A percentile compares a stretch with the other conserved stretches of the same genome.
phyloP scores from a whole-genome alignment of 169 alveolate species.

The Plasmodium fragile region DNA sequence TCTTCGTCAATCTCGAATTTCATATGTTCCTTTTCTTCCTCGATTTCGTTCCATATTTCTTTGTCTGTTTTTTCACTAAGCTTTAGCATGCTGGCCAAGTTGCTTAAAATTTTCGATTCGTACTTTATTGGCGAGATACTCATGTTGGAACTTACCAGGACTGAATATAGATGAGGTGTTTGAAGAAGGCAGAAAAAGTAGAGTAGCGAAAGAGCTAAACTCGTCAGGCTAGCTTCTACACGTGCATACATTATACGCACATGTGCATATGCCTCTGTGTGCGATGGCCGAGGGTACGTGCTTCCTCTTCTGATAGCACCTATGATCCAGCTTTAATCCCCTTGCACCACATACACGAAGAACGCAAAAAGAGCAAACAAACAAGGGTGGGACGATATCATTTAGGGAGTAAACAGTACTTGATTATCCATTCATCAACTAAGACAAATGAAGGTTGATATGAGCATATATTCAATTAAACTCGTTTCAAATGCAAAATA shows the following conservation, averaged over 20 bases:
- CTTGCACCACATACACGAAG: neutral
- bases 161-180: neutral
- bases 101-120: conserved; percentile 53
- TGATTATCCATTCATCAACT: neutral
- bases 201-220: neutral
- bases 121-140: conserved; percentile 49
- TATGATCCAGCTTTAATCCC: neutral
- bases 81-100: conserved; percentile 60
- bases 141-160: conserved; percentile 23
- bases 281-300: neutral
- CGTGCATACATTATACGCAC: neutral
- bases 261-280: neutral
- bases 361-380: neutral
- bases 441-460: neutral
- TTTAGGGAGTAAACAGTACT: neutral
- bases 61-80: conserved; percentile 54
- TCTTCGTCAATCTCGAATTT: conserved; percentile 75
- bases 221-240: neutral
- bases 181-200: neutral
- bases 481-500: neutral
- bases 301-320: neutral
- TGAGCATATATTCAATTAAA: neutral
- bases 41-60: conserved; percentile 43
- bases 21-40: conserved; percentile 6
- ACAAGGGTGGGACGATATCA: neutral